A percentile compares a stretch with the other conserved stretches of the same genome.
Conservation (phyloP, 2,329 filamentous ascomycete genomes). For the Diaporthe ilicicola region DNA sequence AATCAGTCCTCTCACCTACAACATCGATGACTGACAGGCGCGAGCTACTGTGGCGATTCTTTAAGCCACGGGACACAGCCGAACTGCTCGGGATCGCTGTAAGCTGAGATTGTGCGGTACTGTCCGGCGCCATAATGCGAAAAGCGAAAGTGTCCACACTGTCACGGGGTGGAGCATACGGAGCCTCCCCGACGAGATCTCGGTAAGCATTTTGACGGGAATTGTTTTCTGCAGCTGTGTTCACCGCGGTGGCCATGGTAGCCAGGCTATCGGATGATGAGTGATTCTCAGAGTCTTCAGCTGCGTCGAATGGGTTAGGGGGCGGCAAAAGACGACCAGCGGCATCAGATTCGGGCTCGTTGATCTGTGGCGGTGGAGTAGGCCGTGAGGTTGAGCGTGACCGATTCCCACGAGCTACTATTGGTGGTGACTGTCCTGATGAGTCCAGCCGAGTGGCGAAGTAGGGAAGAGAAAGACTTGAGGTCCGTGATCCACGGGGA, state of each 20-base stretch:
- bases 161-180: constrained; percentile 17
- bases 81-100: constrained; percentile 30
- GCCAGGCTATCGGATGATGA: constrained; percentile 28
- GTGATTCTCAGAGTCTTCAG: background rate
- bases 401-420: background rate
- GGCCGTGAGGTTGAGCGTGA: constrained; percentile 6
- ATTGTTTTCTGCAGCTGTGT: background rate
- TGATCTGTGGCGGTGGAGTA: background rate
- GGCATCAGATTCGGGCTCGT: constrained; percentile 10
- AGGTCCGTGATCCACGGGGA: constrained; percentile 34
- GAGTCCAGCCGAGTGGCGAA: constrained; percentile 31
- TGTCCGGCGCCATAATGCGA: constrained; percentile 38
- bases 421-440: background rate
- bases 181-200: background rate
- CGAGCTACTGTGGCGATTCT: constrained; percentile 49
- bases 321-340: constrained; percentile 8
- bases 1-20: constrained; percentile 68
- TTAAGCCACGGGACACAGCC: background rate
- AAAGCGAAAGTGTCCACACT: constrained; percentile 42
- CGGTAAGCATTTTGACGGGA: background rate
- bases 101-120: background rate
- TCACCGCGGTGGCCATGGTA: constrained; percentile 17
- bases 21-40: constrained; percentile 63
- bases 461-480: constrained; percentile 35
- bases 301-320: constrained; percentile 22